These are phyloP conservation scores for Aureobasidium melanogenum DNA, from an alignment of 2,329 filamentous ascomycete genomes.

Conservation along the genomic window DNA sequence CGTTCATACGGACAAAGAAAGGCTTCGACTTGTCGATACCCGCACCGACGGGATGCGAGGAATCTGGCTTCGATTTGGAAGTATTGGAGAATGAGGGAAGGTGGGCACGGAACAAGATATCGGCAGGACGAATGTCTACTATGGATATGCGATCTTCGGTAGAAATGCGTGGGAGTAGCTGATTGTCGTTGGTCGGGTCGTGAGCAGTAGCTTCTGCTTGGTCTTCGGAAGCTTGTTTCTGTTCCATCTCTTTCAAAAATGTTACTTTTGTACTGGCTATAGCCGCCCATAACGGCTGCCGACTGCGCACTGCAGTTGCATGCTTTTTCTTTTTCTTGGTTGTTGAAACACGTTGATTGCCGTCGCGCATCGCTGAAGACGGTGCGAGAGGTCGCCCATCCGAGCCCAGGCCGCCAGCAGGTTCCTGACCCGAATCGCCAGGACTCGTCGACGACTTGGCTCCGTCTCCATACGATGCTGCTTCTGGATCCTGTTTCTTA, in stretches of 20 bases:
- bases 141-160: conserved; percentile 68
- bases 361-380: conserved; percentile 43
- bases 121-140: conserved; percentile 67
- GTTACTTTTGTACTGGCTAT: conserved; percentile 94
- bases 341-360: conserved; percentile 49
- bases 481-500: conserved; percentile 49
- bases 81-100: conserved; percentile 22
- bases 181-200: conserved; percentile 14
- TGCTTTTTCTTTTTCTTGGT: conserved; percentile 83
- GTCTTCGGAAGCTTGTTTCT: conserved; percentile 68
- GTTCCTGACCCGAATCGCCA: conserved; percentile 34
- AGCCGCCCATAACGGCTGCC: conserved; percentile 89
- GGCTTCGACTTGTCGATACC: conserved; percentile 62
- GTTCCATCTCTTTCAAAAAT: conserved; percentile 70
- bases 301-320: conserved; percentile 79
- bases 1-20: conserved; percentile 71
- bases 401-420: conserved; percentile 33
- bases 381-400: conserved; percentile 43
- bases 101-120: conserved; percentile 56
- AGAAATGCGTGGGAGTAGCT: background rate
- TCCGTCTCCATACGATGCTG: conserved; percentile 26
- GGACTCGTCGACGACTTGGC: conserved; percentile 14
- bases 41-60: conserved; percentile 27
- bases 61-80: conserved; percentile 26
- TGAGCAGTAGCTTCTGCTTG: conserved; percentile 61